Evolutionary conservation across 345 rosid genomes (phyloP), one percentile per base, ranked within the genome.

Genomic region (Arabidopsis arenosa): DNA sequence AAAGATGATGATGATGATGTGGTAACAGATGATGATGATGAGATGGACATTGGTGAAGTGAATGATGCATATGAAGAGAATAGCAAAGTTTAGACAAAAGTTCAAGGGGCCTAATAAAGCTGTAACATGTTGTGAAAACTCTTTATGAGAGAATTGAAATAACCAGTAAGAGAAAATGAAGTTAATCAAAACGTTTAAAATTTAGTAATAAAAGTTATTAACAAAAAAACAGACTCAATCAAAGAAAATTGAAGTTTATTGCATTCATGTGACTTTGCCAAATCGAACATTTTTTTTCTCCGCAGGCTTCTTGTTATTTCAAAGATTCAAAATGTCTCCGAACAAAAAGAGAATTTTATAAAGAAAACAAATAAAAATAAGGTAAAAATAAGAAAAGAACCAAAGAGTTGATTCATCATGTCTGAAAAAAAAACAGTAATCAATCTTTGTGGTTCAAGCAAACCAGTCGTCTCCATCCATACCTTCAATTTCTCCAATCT

Each of bases 401-500:
- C 87, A 81, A 84, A 82, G 93, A 82, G 84, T 85, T 87, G 91
- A 86, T 83, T 79, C 80, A 80, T 73, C 73, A 48, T 58, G 77
- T 78, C 55, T 78, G 60, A 12, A 33, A 65, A 71, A 73, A 73
- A 66, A 85, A 91, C 85, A 84, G 76, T 66, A 80, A 83, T 81
- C 88, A 86, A 87, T 85, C 92, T 84, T 85, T 80, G 82, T 88
- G 81, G 77, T 66, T 78, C 89, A 92, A 81, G 91, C 72, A 67
- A 92, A 82, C 99, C 99, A 95, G 63, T 95, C 97, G 44, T 90
- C 90, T 67, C 74, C 81, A 74, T 90, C 97, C 83, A 88, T 81
- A 58, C 90, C 96, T 76, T 92, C 99, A 76, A 92, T 85, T 67
- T 92, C 99, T 79, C 87, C 97, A 66, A 95, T 88, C 77, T 94